Conservation (phyloP, 1,284 basidiomycete species). For the Ceratobasidium sp. region DNA sequence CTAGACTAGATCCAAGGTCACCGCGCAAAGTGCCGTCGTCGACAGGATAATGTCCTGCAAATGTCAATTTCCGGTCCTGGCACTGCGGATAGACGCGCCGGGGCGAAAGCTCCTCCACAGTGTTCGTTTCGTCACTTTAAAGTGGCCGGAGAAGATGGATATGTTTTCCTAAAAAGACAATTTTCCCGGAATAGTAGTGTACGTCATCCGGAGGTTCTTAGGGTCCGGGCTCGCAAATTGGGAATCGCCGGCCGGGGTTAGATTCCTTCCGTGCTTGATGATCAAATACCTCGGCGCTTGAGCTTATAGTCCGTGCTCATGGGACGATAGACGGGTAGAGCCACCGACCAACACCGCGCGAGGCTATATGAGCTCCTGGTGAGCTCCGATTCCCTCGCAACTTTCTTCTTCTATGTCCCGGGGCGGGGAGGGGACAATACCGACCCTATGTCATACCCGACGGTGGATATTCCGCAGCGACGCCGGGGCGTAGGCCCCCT, state of each 20-base stretch:
- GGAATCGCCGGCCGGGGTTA: slow-evolving; percentile 42
- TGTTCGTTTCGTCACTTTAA: neutral
- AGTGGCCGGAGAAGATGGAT: neutral
- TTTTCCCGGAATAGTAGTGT: neutral
- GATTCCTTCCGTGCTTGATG: slow-evolving; percentile 14
- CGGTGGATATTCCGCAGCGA: slow-evolving; percentile 34
- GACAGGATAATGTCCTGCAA: neutral
- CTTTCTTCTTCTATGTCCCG: slow-evolving; percentile 44
- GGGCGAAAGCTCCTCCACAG: slow-evolving; percentile 4
- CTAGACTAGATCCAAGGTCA: neutral
- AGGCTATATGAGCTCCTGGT: slow-evolving; percentile 36
- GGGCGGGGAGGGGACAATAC: slow-evolving; percentile 35
- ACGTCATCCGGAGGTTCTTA: slow-evolving; percentile 29
- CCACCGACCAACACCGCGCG: neutral
- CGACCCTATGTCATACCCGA: slow-evolving; percentile 35
- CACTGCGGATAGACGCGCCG: slow-evolving; percentile 10
- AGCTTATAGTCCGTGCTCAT: neutral
- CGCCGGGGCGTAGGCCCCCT: slow-evolving; percentile 44
- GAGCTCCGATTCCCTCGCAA: slow-evolving; percentile 23
- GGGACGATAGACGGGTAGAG: slow-evolving; percentile 20
- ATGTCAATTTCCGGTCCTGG: neutral
- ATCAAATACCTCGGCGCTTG: slow-evolving; percentile 42
- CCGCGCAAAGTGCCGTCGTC: slow-evolving; percentile 9
- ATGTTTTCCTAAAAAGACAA: neutral
- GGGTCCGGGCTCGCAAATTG: slow-evolving; percentile 26